Percentiles rank a stretch among this genome's conserved stretches.
phyloP scores from a whole-genome alignment of 176 grass and related monocot genomes.

The Urochloa ruziziensis region DNA sequence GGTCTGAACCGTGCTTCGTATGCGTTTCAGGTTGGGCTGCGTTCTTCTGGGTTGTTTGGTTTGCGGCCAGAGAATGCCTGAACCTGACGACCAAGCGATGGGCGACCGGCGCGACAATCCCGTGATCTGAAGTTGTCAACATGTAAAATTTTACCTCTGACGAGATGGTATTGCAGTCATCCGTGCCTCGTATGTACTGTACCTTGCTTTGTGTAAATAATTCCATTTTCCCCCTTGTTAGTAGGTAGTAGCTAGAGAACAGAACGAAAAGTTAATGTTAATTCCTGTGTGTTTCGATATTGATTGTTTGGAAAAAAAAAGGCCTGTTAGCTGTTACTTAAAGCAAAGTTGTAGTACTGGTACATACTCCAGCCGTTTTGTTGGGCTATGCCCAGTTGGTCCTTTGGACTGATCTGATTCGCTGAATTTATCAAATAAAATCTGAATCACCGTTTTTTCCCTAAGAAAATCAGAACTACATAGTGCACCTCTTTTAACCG shows the following conservation, averaged over 20 bases:
- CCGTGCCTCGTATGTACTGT: background rate
- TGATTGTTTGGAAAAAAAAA: background rate
- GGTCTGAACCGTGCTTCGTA: background rate
- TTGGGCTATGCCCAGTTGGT: background rate
- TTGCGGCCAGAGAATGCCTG: conserved; percentile 49
- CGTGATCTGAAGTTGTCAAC: conserved; percentile 10
- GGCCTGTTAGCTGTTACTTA: no score
- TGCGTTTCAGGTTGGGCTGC: conserved; percentile 63
- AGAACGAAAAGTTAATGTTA: no score
- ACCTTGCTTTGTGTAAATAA: background rate
- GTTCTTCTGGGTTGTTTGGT: conserved; percentile 67
- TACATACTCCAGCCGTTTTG: no score
- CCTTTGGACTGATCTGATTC: background rate
- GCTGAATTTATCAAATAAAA: no score
- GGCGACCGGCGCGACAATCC: conserved; percentile 24
- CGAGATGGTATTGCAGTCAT: background rate
- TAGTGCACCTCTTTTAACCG: no score
- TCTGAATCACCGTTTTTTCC: no score
- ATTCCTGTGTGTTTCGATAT: background rate
- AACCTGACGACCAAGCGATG: conserved; percentile 43
- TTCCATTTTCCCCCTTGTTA: background rate
- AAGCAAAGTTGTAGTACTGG: no score
- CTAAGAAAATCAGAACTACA: no score
- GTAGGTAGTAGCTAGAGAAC: no score
- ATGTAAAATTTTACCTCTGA: background rate